phyloP scores from a whole-genome alignment of 352 stramenopile genomes.

The Albugo candida region DNA sequence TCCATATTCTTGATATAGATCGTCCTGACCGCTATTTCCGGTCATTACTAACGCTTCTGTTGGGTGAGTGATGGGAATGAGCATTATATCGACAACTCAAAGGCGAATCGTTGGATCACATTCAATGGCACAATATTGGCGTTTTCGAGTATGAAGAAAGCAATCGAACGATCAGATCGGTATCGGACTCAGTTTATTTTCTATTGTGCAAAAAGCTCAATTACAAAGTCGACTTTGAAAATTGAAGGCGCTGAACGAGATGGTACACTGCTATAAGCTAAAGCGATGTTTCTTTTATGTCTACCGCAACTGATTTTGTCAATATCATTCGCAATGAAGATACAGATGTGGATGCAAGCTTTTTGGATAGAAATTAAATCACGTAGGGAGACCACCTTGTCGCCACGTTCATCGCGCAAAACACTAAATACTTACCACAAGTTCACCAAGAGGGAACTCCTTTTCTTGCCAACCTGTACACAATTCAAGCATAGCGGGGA shows the following conservation, averaged over 20 bases:
- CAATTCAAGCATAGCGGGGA: no score
- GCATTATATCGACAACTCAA: constrained; percentile 58
- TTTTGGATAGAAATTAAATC: no score
- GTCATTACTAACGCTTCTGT: constrained; percentile 83
- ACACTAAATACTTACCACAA: no score
- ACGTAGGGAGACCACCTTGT: no score
- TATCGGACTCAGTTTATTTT: constrained; percentile 78
- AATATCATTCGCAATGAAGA: no score
- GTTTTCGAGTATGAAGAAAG: constrained; percentile 63
- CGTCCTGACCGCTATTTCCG: constrained; percentile 73
- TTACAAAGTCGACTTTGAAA: constrained; percentile 18
- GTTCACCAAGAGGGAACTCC: no score
- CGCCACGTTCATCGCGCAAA: no score
- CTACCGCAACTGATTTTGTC: constrained; percentile 18
- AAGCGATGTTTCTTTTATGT: constrained; percentile 80
- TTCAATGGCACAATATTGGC: constrained; percentile 80
- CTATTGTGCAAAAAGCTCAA: constrained; percentile 76
- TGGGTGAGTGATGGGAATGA: constrained; percentile 53
- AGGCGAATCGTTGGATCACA: constrained; percentile 74
- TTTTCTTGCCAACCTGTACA: no score
- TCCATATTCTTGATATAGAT: constrained; percentile 81
- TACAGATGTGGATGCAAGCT: no score
- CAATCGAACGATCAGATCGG: constrained; percentile 52
- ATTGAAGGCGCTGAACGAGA: constrained; percentile 27
- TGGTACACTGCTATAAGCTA: constrained; percentile 70